Conservation (phyloP, 164 flowering plant species). For the Tinospora cordifolia region DNA sequence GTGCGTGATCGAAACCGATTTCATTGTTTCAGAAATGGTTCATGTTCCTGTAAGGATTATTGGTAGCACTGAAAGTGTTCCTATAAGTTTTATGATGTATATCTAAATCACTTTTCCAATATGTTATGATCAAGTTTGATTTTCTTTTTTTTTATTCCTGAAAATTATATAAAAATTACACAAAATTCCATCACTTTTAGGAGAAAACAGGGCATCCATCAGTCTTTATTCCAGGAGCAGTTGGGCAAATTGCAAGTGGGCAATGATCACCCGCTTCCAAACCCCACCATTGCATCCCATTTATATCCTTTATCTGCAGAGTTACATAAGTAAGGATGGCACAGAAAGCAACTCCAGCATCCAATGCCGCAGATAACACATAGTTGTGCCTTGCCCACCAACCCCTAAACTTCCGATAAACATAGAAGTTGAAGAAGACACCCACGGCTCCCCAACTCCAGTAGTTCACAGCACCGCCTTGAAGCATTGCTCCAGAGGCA, state of each 20-base stretch:
- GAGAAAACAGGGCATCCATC: conserved; percentile 57
- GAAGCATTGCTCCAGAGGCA: conserved; percentile 36
- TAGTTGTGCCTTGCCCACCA: conserved; percentile 86
- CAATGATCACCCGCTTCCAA: conserved; percentile 37
- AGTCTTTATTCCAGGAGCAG: conserved; percentile 46
- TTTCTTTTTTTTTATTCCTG: too few species aligned
- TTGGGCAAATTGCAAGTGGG: conserved; percentile 55
- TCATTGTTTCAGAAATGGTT: conserved; percentile 52
- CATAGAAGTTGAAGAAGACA: conserved; percentile 40
- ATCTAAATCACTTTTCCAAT: neutral
- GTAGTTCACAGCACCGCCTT: conserved; percentile 47
- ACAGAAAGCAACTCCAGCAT: conserved; percentile 69
- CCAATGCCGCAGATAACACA: conserved; percentile 57
- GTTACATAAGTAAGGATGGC: conserved; percentile 36
- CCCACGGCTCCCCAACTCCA: conserved; percentile 46
- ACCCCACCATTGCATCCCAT: conserved; percentile 70
- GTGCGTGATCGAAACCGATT: conserved; percentile 61
- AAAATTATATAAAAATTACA: too few species aligned
- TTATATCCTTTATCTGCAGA: conserved; percentile 27
- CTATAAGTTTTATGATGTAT: neutral
- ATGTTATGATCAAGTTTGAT: too few species aligned
- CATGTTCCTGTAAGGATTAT: conserved; percentile 51
- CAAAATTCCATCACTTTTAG: neutral
- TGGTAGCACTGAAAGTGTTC: conserved; percentile 28
- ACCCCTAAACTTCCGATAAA: conserved; percentile 37